Conservation (phyloP, 1,139 yeast species). For the Taphrina sp. region DNA sequence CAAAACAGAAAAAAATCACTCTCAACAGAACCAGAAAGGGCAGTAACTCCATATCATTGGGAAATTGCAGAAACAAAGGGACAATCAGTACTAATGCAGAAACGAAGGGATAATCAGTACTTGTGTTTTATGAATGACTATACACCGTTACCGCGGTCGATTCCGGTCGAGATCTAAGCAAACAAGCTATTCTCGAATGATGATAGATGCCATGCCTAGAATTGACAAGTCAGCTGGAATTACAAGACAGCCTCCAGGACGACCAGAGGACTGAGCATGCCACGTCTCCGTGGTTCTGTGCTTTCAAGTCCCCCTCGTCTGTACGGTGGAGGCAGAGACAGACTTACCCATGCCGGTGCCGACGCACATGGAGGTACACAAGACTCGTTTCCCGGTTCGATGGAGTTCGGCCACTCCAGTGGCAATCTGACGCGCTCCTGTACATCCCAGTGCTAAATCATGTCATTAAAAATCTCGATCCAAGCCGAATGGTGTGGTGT, state of each 20-base stretch:
- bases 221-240: background rate
- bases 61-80: too few relatives aligned
- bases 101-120: too few relatives aligned
- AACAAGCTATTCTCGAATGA: conserved; percentile 11
- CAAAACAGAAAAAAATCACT: too few relatives aligned
- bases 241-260: background rate
- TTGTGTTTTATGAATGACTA: too few relatives aligned
- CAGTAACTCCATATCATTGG: too few relatives aligned
- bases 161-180: too few relatives aligned
- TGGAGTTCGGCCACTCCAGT: conserved; percentile 78
- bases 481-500: too few relatives aligned
- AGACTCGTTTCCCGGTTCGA: conserved; percentile 65
- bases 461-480: too few relatives aligned
- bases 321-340: background rate
- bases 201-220: conserved; percentile 20
- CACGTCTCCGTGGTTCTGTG: background rate
- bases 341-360: conserved; percentile 47
- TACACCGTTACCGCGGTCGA: too few relatives aligned
- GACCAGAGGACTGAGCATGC: background rate
- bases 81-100: too few relatives aligned
- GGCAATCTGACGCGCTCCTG: conserved; percentile 93
- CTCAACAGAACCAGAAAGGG: too few relatives aligned
- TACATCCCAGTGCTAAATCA: conserved; percentile 61
- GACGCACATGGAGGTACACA: conserved; percentile 92
- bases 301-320: background rate